phyloP scores from a whole-genome alignment of 1,284 basidiomycete genomes.

The Veloboletus limbatus region DNA sequence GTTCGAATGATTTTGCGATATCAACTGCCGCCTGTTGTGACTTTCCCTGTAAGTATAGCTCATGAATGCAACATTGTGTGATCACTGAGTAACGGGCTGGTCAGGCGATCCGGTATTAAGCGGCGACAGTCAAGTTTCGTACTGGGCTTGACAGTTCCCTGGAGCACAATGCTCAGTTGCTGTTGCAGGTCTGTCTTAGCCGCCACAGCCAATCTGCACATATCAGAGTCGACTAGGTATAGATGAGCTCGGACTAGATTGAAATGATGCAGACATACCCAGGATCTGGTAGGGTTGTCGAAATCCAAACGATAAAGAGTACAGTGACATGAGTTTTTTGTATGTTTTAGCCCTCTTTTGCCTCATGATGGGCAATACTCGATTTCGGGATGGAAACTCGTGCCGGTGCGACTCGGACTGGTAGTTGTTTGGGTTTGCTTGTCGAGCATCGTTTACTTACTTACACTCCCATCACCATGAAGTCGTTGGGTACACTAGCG shows the following conservation, averaged over 20 bases:
- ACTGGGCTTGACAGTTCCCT: conserved; percentile 89
- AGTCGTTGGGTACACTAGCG: conserved; percentile 7
- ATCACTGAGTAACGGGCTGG: conserved; percentile 73
- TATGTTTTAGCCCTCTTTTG: conserved; percentile 93
- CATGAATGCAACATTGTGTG: conserved; percentile 92
- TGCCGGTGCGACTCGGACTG: no score
- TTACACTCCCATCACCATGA: conserved; percentile 14
- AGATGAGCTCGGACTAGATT: conserved; percentile 17
- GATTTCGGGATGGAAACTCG: no score
- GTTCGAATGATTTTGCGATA: conserved; percentile 89
- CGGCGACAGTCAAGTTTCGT: conserved; percentile 36
- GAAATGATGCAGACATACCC: conserved; percentile 43
- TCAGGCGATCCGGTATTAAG: conserved; percentile 24
- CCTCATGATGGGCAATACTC: conserved; percentile 66
- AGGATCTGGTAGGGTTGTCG: conserved; percentile 89
- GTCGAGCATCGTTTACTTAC: not conserved
- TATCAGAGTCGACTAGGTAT: conserved; percentile 76
- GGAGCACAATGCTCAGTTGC: conserved; percentile 71
- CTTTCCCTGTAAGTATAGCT: conserved; percentile 80
- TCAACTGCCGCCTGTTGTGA: conserved; percentile 72
- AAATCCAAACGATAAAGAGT: conserved; percentile 83
- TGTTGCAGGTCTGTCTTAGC: conserved; percentile 74
- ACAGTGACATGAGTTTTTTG: conserved; percentile 87
- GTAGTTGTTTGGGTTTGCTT: conserved; percentile 25
- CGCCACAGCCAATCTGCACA: conserved; percentile 68